Percentiles rank a stretch among this genome's conserved stretches.
These are phyloP conservation scores for Begonia loranthoides DNA, from an alignment of 306 rosid genomes.

Conservation along the genomic window DNA sequence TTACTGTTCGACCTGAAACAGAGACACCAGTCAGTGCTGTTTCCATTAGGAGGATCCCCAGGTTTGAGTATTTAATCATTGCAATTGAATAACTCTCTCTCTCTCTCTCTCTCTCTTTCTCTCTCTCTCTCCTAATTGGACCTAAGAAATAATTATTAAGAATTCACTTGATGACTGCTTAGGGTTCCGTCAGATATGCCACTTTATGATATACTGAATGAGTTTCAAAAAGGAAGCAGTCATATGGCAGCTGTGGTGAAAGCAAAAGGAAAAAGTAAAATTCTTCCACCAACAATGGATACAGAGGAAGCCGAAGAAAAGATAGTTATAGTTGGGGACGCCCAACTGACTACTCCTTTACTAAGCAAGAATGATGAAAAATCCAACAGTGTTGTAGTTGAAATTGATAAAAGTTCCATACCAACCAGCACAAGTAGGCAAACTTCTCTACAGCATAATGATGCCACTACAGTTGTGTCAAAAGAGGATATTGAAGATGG, in stretches of 20 bases:
- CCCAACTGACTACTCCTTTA: slow-evolving; percentile 59
- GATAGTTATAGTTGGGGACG: slow-evolving; percentile 14
- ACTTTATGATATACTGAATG: slow-evolving; percentile 86
- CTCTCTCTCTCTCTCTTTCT: slow-evolving; percentile 1
- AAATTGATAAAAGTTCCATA: slow-evolving; percentile 45
- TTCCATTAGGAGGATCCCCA: slow-evolving; percentile 83
- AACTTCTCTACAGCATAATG: slow-evolving; percentile 21
- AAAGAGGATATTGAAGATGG: slow-evolving; percentile 74
- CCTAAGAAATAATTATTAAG: too few relatives aligned
- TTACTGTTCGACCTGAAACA: slow-evolving; percentile 92
- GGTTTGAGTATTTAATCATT: slow-evolving; percentile 23
- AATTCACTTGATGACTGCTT: neutral
- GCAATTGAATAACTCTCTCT: neutral
- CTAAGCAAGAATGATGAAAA: slow-evolving; percentile 35
- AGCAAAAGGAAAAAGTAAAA: slow-evolving; percentile 42
- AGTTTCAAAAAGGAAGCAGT: slow-evolving; percentile 95
- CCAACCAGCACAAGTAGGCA: slow-evolving; percentile 16
- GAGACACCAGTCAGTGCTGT: slow-evolving; percentile 95
- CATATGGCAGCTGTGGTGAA: slow-evolving; percentile 99
- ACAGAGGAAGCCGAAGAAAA: slow-evolving; percentile 36
- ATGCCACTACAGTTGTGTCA: slow-evolving; percentile 21
- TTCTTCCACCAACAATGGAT: slow-evolving; percentile 22
- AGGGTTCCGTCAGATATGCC: slow-evolving; percentile 99
- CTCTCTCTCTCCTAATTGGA: neutral
- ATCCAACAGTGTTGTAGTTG: slow-evolving; percentile 35